Conservation (phyloP, 2,329 filamentous ascomycete genomes). For the Phyllosticta citribraziliensis region DNA sequence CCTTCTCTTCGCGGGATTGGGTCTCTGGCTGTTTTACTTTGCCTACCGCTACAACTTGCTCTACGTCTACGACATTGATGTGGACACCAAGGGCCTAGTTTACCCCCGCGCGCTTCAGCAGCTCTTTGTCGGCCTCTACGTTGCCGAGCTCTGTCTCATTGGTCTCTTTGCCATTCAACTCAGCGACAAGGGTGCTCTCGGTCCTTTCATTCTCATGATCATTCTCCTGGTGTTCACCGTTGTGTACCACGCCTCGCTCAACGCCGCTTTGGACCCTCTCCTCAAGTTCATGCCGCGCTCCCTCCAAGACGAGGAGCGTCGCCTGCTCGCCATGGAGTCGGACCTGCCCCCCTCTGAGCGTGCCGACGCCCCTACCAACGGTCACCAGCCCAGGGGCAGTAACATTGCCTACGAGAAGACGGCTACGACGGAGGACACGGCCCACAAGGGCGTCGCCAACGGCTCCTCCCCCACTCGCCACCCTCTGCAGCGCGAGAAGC, state of each 20-base stretch:
- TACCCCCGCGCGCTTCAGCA: conserved; percentile 39
- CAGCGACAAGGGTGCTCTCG: conserved; percentile 19
- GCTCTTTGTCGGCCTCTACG: conserved; percentile 37
- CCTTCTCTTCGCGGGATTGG: conserved; percentile 36
- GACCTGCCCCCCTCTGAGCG: conserved; percentile 2
- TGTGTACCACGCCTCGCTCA: conserved; percentile 11
- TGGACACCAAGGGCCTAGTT: conserved; percentile 38
- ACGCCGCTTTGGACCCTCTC: conserved; percentile 10
- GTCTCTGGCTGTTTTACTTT: conserved; percentile 36
- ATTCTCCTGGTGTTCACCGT: conserved; percentile 17
- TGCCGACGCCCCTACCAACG: conserved; percentile 5
- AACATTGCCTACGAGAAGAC: conserved; percentile 1
- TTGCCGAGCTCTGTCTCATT: conserved; percentile 39
- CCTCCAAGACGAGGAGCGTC: conserved; percentile 10
- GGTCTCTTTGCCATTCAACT: conserved; percentile 26
- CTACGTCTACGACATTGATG: conserved; percentile 37
- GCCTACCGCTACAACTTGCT: conserved; percentile 41
- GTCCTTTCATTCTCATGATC: conserved; percentile 23
- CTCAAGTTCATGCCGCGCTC: conserved; percentile 8
- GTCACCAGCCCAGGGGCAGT: neutral
- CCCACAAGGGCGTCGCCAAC: neutral
- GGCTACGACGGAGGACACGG: neutral
- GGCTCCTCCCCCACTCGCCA: neutral
- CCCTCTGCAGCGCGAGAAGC: conserved; percentile 2
- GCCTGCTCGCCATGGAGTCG: conserved; percentile 5